Percentiles rank a stretch among this genome's conserved stretches.
Conservation (phyloP, 2,329 filamentous ascomycete genomes). For the Claviceps maximensis region DNA sequence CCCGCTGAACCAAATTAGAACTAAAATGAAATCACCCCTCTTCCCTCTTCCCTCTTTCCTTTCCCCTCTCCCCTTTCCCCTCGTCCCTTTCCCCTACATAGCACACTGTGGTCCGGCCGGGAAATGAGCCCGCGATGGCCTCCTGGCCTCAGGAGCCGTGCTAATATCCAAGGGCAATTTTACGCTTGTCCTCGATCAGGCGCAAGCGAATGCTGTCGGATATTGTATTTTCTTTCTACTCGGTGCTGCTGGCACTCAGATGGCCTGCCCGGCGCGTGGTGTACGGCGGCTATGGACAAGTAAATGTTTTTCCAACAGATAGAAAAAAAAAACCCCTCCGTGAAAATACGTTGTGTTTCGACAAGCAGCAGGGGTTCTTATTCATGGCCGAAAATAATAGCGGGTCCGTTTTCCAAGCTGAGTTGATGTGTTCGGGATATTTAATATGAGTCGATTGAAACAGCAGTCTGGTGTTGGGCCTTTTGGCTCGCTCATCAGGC, state of each 20-base stretch:
- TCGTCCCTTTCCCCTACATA: too few species aligned
- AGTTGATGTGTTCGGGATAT: not conserved
- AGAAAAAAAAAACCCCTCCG: too few species aligned
- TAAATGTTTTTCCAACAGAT: too few species aligned
- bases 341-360: too few species aligned
- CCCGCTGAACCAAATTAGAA: too few species aligned
- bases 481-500: too few species aligned
- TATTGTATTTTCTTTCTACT: not conserved
- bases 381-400: too few species aligned
- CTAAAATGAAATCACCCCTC: not conserved
- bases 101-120: not conserved
- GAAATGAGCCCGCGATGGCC: constrained; percentile 5
- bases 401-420: not conserved
- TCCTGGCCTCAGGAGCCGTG: not conserved
- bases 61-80: not conserved
- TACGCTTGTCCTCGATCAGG: not conserved
- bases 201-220: not conserved
- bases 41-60: too few species aligned
- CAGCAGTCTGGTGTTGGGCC: not conserved
- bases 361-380: too few species aligned
- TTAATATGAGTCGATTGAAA: not conserved
- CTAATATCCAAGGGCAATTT: constrained; percentile 2
- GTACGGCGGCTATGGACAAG: too few species aligned
- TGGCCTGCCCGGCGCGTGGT: too few species aligned
- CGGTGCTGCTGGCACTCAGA: not conserved